Evolutionary conservation across 2,329 filamentous ascomycete species (phyloP), one percentile per base, ranked within the genome.

Genomic region (Ceratocystis destructans): DNA sequence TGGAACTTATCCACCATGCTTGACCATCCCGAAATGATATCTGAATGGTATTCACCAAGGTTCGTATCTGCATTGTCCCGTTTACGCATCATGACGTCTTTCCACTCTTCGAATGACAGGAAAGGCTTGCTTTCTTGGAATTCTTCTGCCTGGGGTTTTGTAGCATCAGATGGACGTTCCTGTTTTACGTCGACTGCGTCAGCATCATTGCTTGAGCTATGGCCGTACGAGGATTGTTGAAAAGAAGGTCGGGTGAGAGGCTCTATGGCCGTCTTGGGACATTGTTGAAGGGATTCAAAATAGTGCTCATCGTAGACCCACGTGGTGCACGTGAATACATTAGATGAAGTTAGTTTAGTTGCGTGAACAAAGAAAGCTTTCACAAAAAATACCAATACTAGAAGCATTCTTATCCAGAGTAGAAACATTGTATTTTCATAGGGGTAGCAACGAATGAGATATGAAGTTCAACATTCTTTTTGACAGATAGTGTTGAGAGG

Each of bases 61-160:
- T 61, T 45, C 15, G 31, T 12, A 6, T 64, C 64, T 3, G 59
- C 61, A n/a, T 59, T 33, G 25, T 50, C 25, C 6, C 61, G 64
- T 45, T 66, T 65, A 33, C 22, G 62, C 48, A 66, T 41, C 61
- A 68, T 68, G 20, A 63, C 44, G 4, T 65, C 64, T 37, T 68
- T 68, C 66, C 66, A 68, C 46, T 68, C 33, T n/a, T 68, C 66
- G 37, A 68, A 68, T 2, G 66, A 59, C 28, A 66, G 50, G 25
- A 68, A 66, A 0, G 61, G 28, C 25, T 45, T 31, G 20, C 12
- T 31, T 22, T 46, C 61, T 28, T 31, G 25, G 2, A 8, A n/a
- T 4, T 6, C 17, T 5, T 59, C 28, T n/a, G 55, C 6, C 28
- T 17, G 55, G 4, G 28, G 2, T 17, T 7, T 33, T 10, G 22